These are phyloP conservation scores for Phlebopus sp. DNA, from an alignment of 1,284 basidiomycete species.

Conservation along the genomic window DNA sequence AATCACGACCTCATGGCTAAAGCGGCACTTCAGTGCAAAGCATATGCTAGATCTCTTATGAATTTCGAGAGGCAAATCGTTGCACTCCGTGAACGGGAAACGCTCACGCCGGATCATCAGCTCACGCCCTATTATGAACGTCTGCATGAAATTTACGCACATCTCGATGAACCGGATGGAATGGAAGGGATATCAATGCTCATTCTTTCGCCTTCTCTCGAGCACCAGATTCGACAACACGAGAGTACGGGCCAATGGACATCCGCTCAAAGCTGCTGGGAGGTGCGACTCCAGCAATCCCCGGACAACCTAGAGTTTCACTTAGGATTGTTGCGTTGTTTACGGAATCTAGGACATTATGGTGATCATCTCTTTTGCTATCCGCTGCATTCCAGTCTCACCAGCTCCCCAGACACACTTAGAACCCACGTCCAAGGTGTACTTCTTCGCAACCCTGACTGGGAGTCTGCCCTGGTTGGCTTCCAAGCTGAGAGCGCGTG, in stretches of 20 bases:
- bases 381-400: not conserved
- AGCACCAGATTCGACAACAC: conserved; percentile 97
- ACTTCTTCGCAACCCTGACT: conserved; percentile 81
- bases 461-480: conserved; percentile 76
- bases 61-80: conserved; percentile 87
- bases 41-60: conserved; percentile 92
- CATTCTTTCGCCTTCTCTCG: conserved; percentile 87
- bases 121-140: conserved; percentile 85
- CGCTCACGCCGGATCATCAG: conserved; percentile 44
- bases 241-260: conserved; percentile 98
- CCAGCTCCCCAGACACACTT: conserved; percentile 70
- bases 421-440: conserved; percentile 95
- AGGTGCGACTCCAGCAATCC: conserved; percentile 89
- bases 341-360: conserved; percentile 95
- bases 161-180: conserved; percentile 96
- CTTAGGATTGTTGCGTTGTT: conserved; percentile 86
- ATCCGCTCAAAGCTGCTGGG: conserved; percentile 99
- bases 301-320: conserved; percentile 91
- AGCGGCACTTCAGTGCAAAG: conserved; percentile 91
- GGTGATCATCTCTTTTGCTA: conserved; percentile 46
- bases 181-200: conserved; percentile 97
- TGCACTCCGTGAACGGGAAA: conserved; percentile 42
- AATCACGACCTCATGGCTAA: conserved; percentile 89
- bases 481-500: conserved; percentile 95
- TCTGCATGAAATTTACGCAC: conserved; percentile 94